These are phyloP conservation scores for Setomelanomma holmii DNA, from an alignment of 2,329 filamentous ascomycete species.

Conservation along the genomic window DNA sequence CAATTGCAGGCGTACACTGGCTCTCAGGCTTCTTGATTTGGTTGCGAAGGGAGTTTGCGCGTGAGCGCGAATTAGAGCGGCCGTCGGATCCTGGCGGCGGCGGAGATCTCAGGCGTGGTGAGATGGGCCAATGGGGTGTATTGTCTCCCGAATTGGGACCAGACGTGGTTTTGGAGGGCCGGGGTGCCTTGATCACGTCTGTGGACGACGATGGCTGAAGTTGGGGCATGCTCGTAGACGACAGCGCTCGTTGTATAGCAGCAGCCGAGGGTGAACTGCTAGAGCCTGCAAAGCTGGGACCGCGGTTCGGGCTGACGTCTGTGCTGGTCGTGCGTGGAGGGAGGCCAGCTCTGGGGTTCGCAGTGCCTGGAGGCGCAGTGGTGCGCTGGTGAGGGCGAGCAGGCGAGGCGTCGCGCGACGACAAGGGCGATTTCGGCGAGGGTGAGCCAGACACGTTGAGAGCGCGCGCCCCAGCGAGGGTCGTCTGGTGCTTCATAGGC, in stretches of 20 bases:
- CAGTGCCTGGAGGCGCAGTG: slow-evolving; percentile 22
- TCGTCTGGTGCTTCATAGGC: slow-evolving; percentile 32
- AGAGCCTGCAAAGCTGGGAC: slow-evolving; percentile 41
- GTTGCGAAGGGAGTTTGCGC: slow-evolving; percentile 53
- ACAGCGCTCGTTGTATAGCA: slow-evolving; percentile 71
- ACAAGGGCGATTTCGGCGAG: slow-evolving; percentile 53
- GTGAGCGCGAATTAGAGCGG: slow-evolving; percentile 46
- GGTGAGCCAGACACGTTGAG: slow-evolving; percentile 43
- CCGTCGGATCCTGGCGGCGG: slow-evolving; percentile 61
- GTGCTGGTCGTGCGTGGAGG: slow-evolving; percentile 55
- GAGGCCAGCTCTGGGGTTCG: slow-evolving; percentile 36
- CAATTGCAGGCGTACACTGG: slow-evolving; percentile 51
- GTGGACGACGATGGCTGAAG: slow-evolving; percentile 63
- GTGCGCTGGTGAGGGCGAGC: slow-evolving; percentile 44
- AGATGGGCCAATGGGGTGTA: slow-evolving; percentile 76
- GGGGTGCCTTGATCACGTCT: slow-evolving; percentile 69
- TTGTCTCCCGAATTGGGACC: slow-evolving; percentile 52
- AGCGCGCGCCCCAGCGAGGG: slow-evolving; percentile 34
- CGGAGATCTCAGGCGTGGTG: slow-evolving; percentile 78
- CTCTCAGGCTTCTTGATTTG: slow-evolving; percentile 41
- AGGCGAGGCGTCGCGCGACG: slow-evolving; percentile 58
- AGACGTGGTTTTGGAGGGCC: slow-evolving; percentile 69
- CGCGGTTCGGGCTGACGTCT: slow-evolving; percentile 52
- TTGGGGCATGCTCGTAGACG: slow-evolving; percentile 71
- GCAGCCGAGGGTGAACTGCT: slow-evolving; percentile 64